Percentiles rank a stretch among this genome's conserved stretches.
Evolutionary conservation across 2,329 filamentous ascomycete genomes (phyloP).

Genomic region (Chaetothyriales sp.): DNA sequence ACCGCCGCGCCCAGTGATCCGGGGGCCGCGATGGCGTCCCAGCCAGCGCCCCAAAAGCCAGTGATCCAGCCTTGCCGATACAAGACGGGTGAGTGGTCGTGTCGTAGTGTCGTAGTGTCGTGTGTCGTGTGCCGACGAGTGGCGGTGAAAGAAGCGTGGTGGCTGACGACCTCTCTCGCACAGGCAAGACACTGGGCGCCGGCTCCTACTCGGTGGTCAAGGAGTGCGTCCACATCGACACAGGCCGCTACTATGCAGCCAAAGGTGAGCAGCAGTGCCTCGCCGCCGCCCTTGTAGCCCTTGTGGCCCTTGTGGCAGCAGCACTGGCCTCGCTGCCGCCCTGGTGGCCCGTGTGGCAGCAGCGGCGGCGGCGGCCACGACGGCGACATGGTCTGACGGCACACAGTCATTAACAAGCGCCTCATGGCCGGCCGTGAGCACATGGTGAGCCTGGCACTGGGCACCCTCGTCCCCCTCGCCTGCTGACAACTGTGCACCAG

Average conservation of each 20-base stretch:
- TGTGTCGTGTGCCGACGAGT: background rate
- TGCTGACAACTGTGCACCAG: conserved; percentile 32
- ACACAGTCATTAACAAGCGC: conserved; percentile 81
- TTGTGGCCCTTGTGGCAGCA: background rate
- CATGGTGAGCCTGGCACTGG: conserved; percentile 51
- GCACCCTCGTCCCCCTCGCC: background rate
- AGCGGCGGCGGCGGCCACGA: background rate
- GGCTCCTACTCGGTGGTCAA: conserved; percentile 98
- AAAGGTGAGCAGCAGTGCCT: conserved; percentile 36
- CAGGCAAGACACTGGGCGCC: conserved; percentile 78
- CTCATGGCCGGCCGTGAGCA: conserved; percentile 95
- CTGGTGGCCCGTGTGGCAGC: background rate
- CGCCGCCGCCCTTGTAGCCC: background rate
- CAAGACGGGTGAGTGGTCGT: conserved; percentile 53
- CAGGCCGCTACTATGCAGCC: conserved; percentile 91
- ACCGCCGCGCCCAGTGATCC: background rate
- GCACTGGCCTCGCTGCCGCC: background rate
- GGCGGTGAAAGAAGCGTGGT: background rate
- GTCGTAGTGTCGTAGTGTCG: background rate
- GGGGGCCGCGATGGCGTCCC: background rate
- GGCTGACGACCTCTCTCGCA: conserved; percentile 2
- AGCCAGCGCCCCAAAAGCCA: conserved; percentile 24
- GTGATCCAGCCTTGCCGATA: conserved; percentile 92
- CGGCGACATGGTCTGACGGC: conserved; percentile 1
- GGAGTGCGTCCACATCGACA: conserved; percentile 97